These are phyloP conservation scores for Aspergillus coremiiformis DNA, from an alignment of 495 filamentous ascomycete species.

Conservation along the genomic window DNA sequence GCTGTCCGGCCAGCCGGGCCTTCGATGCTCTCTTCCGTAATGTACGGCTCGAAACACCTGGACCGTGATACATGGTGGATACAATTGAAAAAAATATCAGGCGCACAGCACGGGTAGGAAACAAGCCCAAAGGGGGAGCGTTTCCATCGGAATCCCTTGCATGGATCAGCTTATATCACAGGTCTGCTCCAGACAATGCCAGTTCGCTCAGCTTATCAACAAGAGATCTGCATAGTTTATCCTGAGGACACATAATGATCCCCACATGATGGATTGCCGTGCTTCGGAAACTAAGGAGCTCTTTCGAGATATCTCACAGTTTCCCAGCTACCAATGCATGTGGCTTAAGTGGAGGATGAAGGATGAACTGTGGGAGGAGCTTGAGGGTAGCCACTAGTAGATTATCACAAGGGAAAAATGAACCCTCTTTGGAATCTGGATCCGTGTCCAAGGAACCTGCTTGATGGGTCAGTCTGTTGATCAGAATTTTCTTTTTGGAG, in stretches of 20 bases:
- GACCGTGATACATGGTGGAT: background rate
- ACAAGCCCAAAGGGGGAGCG: background rate
- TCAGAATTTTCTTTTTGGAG: background rate
- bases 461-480: background rate
- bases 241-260: background rate
- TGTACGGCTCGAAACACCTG: background rate
- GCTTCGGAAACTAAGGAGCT: background rate
- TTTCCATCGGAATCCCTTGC: background rate
- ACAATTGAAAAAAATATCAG: background rate
- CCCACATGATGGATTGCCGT: background rate
- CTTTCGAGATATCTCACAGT: background rate
- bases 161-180: background rate
- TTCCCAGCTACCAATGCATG: background rate
- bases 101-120: slow-evolving; percentile 1
- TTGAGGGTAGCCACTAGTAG: too few relatives aligned
- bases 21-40: background rate
- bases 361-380: background rate
- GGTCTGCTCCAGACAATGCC: background rate
- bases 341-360: background rate
- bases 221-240: background rate
- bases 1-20: background rate
- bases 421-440: background rate
- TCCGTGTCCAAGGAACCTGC: background rate
- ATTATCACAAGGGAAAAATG: background rate
- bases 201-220: background rate